Conservation (phyloP, 495 filamentous ascomycete species). For the Hyaloscypha bicolor region DNA sequence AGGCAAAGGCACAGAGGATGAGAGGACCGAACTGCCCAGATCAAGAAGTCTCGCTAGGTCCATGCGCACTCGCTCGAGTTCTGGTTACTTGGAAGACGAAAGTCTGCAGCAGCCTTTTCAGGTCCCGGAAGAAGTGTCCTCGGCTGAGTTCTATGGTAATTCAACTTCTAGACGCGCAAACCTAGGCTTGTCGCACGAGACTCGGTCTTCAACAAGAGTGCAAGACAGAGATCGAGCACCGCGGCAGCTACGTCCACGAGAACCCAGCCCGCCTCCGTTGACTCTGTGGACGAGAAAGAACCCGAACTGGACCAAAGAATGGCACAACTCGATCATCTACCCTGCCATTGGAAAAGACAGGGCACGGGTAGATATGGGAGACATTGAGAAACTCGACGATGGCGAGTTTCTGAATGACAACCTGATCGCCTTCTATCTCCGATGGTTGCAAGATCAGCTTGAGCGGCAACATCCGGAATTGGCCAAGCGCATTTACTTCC, state of each 20-base stretch:
- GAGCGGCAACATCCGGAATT: slow-evolving; percentile 55
- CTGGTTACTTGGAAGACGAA: background rate
- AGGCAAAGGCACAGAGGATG: background rate
- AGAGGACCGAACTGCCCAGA: background rate
- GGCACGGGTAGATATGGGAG: slow-evolving; percentile 74
- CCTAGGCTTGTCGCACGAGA: background rate
- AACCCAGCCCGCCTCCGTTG: background rate
- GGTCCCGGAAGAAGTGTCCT: background rate
- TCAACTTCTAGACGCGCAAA: background rate
- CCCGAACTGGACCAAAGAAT: slow-evolving; percentile 43
- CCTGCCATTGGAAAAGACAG: slow-evolving; percentile 68
- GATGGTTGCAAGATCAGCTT: slow-evolving; percentile 68
- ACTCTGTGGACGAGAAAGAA: slow-evolving; percentile 19
- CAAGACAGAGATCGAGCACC: slow-evolving; percentile 5
- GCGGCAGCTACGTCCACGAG: background rate
- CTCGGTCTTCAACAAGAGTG: slow-evolving; percentile 7
- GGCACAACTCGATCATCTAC: slow-evolving; percentile 63
- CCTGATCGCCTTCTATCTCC: slow-evolving; percentile 83
- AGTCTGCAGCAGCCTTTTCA: background rate
- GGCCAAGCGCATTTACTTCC: slow-evolving; percentile 74
- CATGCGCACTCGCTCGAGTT: background rate
- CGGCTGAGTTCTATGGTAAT: slow-evolving; percentile 11
- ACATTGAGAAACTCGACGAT: slow-evolving; percentile 79
- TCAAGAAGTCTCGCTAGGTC: background rate
- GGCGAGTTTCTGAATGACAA: slow-evolving; percentile 93